Base-by-base conservation (phyloP, 1,139 yeast species). In the Zygosaccharomyces sapae region DNA sequence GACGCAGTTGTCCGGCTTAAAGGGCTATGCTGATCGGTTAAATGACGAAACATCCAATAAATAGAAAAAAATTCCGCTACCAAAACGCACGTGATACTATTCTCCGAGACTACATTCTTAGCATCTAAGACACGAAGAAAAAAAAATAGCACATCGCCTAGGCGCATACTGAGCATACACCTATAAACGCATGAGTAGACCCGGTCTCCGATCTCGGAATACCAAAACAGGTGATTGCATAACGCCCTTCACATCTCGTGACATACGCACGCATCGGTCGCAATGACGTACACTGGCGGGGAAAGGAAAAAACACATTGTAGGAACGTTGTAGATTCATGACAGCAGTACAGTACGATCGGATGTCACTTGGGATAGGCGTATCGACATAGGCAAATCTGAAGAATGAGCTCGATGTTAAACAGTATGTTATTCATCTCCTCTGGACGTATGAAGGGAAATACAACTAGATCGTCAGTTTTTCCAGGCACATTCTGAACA, bases 321-420 rank as follows among this genome's bases (percentile, higher is more conserved):
- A 19, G 20, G 20, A 22, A 22, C 8, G 22, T 22, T 22, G 25
- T 7, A 7, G 25, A 22, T 7, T 5, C 25, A 7, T 20, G 22
- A 20, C 22, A 20, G 22, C 22, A 20, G 22, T 20, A 20, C 22
- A 20, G 22, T 20, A 20, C 20, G 22, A 20, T 20, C 22, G 8
- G 25, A 22, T 5, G 7, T 29, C 19, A 38, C 25, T 27, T 38
- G 34, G 16, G 12, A 22, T 38, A 29, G 13, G 31, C 41, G 22
- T 38, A 38, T 22, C 41, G 19, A 16, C 41, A 38, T 30, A 38
- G 27, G 24, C 41, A 38, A 33, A 38, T 24, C 4, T 38, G 41
- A 10, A 38, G 12, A 18, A 38, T 38, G 18, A 38, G 25, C 34
- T 38, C 41, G 9, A 38, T 5, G 24, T 38, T 38, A 24, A 38